phyloP scores from a whole-genome alignment of 345 rosid species.

The thale cress (Arabidopsis thaliana) region TAIR10.1 NC_003075.7:13934001-13934500 shows the following conservation, averaged over 20 bases:
- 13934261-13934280: conserved; percentile 92
- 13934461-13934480: conserved; percentile 92
- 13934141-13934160: conserved; percentile 24
- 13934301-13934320: conserved; percentile 91
- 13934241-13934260: conserved; percentile 92
- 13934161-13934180: neutral
- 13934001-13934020: conserved; percentile 56
- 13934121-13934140: conserved; percentile 83
- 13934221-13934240: conserved; percentile 82
- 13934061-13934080: conserved; percentile 52
- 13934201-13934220: neutral
- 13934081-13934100: conserved; percentile 97
- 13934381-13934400: conserved; percentile 47
- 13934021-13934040: neutral
- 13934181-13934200: neutral
- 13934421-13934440: conserved; percentile 93
- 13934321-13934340: conserved; percentile 52
- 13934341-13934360: conserved; percentile 36
- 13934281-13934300: conserved; percentile 86
- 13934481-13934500: conserved; percentile 88
- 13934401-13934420: conserved; percentile 90
- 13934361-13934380: conserved; percentile 6
- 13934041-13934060: too few species aligned
- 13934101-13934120: conserved; percentile 80
- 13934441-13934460: conserved; percentile 88